phyloP scores from a whole-genome alignment of 1,284 basidiomycete genomes.

The Cryptococcus sp. region DNA sequence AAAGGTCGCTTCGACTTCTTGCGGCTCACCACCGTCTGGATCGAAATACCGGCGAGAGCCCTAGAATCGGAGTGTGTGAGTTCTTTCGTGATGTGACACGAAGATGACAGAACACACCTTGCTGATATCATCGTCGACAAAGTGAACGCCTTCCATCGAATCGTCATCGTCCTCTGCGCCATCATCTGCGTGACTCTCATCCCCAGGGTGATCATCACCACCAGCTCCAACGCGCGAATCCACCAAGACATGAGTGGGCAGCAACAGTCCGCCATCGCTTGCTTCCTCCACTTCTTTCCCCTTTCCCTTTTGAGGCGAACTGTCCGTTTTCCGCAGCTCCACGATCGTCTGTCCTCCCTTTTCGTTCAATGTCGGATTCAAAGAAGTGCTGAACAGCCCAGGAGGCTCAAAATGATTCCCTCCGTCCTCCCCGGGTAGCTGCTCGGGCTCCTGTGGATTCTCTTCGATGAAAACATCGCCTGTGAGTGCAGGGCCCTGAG shows the following conservation, averaged over 20 bases:
- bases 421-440: not conserved
- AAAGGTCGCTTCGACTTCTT: constrained; percentile 39
- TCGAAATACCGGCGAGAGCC: constrained; percentile 44
- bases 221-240: constrained; percentile 12
- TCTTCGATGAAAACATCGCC: constrained; percentile 22
- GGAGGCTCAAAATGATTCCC: constrained; percentile 32
- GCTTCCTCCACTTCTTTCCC: not conserved
- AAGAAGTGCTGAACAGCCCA: constrained; percentile 26
- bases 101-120: constrained; percentile 19
- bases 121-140: constrained; percentile 40
- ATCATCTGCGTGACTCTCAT: constrained; percentile 7
- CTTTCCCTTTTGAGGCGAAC: constrained; percentile 2
- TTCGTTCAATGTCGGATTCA: constrained; percentile 20
- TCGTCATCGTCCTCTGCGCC: constrained; percentile 6
- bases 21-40: constrained; percentile 17
- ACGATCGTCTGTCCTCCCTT: not conserved
- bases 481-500: not conserved
- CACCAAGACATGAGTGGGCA: constrained; percentile 38
- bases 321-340: constrained; percentile 4
- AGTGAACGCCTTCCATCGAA: constrained; percentile 36
- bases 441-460: not conserved
- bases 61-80: constrained; percentile 10
- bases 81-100: no score
- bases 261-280: constrained; percentile 19
- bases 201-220: constrained; percentile 13